phyloP scores from a whole-genome alignment of 2,329 filamentous ascomycete genomes.

The Lecanicillium sp. region DNA sequence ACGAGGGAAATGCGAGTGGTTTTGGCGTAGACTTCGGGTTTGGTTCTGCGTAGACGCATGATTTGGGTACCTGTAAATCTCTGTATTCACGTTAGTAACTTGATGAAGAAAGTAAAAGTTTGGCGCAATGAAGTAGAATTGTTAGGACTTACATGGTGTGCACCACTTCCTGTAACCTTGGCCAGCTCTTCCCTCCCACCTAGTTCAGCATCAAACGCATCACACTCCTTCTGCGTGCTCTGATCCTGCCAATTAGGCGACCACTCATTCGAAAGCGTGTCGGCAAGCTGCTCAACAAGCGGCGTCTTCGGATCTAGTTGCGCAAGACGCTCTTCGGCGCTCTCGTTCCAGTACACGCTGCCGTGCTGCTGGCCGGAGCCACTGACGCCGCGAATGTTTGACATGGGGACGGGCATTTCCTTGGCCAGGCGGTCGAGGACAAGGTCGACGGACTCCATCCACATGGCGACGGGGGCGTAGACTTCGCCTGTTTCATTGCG shows the following conservation, averaged over 20 bases:
- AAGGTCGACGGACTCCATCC: slow-evolving; percentile 85
- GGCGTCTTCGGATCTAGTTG: slow-evolving; percentile 50
- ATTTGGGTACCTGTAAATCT: slow-evolving; percentile 98
- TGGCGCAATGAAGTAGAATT: neutral
- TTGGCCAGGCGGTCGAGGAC: slow-evolving; percentile 66
- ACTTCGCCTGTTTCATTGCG: slow-evolving; percentile 81
- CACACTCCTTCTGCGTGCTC: slow-evolving; percentile 86
- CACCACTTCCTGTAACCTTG: slow-evolving; percentile 76
- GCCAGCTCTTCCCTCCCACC: slow-evolving; percentile 63
- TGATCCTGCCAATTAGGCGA: slow-evolving; percentile 98
- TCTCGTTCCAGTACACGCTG: slow-evolving; percentile 81
- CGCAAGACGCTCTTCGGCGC: slow-evolving; percentile 57
- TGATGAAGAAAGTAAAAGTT: neutral
- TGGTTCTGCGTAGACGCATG: slow-evolving; percentile 71
- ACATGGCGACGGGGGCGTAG: slow-evolving; percentile 87
- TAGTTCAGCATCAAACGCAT: slow-evolving; percentile 70
- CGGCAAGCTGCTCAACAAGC: slow-evolving; percentile 63
- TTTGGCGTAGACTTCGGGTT: slow-evolving; percentile 71
- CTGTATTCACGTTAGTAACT: slow-evolving; percentile 29
- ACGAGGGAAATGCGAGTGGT: slow-evolving; percentile 87
- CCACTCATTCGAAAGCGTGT: slow-evolving; percentile 73
- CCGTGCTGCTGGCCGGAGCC: slow-evolving; percentile 97
- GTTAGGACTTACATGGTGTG: slow-evolving; percentile 67
- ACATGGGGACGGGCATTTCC: slow-evolving; percentile 59
- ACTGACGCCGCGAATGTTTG: slow-evolving; percentile 70